Conservation (phyloP, 495 filamentous ascomycete genomes). For the Daldinia loculata region DNA sequence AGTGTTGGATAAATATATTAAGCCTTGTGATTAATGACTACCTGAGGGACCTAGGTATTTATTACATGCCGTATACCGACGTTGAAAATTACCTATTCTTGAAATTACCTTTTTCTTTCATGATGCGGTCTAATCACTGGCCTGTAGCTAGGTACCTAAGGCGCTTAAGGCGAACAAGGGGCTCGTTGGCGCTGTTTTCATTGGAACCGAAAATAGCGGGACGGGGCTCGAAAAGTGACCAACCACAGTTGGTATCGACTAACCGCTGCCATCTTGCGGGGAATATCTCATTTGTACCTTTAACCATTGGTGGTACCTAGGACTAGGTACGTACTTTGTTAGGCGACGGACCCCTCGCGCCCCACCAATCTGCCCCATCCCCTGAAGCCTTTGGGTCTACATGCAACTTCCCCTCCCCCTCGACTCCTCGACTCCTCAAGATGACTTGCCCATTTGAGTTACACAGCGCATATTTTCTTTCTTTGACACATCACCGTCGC, state of each 20-base stretch:
- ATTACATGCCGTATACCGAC: not conserved
- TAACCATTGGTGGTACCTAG: not conserved
- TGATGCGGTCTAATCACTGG: conserved; percentile 28
- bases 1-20: not conserved
- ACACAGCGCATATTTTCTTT: conserved; percentile 33
- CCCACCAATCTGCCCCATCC: not conserved
- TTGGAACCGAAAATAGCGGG: conserved; percentile 35
- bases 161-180: conserved; percentile 39
- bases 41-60: no score
- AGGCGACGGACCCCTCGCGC: not conserved
- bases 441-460: conserved; percentile 17
- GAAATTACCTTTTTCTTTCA: conserved; percentile 1
- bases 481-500: conserved; percentile 16
- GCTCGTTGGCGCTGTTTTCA: conserved; percentile 23
- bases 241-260: conserved; percentile 25
- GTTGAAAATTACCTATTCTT: conserved; percentile 12
- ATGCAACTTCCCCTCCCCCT: conserved; percentile 1
- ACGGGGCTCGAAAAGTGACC: conserved; percentile 27
- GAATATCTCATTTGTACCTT: not conserved
- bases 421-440: conserved; percentile 9
- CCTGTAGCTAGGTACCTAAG: conserved; percentile 1
- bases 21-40: not conserved
- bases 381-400: not conserved
- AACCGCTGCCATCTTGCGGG: conserved; percentile 13
- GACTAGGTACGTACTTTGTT: not conserved